Conservation (phyloP, 78 protist genomes). For the Diacronema lutheri region DNA sequence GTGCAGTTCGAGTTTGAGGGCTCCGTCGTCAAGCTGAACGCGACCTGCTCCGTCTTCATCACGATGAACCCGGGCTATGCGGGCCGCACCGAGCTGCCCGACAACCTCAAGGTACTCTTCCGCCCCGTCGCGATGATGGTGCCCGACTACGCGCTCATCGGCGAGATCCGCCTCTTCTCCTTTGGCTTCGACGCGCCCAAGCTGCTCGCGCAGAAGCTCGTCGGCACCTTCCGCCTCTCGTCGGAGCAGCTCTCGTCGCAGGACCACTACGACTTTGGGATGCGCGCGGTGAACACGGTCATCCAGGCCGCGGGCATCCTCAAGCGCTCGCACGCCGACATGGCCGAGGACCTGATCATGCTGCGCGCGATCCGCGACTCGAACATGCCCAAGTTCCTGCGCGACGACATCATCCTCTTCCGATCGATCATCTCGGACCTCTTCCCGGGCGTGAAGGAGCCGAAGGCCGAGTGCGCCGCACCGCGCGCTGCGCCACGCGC, state of each 20-base stretch:
- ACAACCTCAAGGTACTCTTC: slow-evolving; percentile 75
- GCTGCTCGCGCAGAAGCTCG: slow-evolving; percentile 58
- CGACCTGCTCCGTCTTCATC: slow-evolving; percentile 63
- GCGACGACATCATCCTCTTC: slow-evolving; percentile 64
- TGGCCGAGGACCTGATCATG: slow-evolving; percentile 69
- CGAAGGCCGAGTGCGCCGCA: slow-evolving; percentile 25
- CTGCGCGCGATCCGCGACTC: slow-evolving; percentile 83
- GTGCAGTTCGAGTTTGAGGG: slow-evolving; percentile 49
- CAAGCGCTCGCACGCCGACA: slow-evolving; percentile 55
- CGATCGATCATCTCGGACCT: slow-evolving; percentile 54
- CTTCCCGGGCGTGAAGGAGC: slow-evolving; percentile 57
- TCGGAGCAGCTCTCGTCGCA: slow-evolving; percentile 78
- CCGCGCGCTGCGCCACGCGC: too few species aligned
- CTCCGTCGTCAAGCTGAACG: slow-evolving; percentile 35
- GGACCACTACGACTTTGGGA: slow-evolving; percentile 84
- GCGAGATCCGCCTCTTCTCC: slow-evolving; percentile 73
- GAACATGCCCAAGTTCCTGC: slow-evolving; percentile 87
- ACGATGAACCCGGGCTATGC: slow-evolving; percentile 85
- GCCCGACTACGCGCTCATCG: slow-evolving; percentile 74
- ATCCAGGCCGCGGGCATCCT: slow-evolving; percentile 76
- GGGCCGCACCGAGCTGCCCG: slow-evolving; percentile 85
- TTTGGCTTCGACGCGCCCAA: slow-evolving; percentile 61
- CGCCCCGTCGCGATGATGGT: slow-evolving; percentile 74
- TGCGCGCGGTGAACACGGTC: slow-evolving; percentile 90
- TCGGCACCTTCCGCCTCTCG: slow-evolving; percentile 66